phyloP scores from a whole-genome alignment of 257 asterid genomes.

The Ligustrum vulgare region DNA sequence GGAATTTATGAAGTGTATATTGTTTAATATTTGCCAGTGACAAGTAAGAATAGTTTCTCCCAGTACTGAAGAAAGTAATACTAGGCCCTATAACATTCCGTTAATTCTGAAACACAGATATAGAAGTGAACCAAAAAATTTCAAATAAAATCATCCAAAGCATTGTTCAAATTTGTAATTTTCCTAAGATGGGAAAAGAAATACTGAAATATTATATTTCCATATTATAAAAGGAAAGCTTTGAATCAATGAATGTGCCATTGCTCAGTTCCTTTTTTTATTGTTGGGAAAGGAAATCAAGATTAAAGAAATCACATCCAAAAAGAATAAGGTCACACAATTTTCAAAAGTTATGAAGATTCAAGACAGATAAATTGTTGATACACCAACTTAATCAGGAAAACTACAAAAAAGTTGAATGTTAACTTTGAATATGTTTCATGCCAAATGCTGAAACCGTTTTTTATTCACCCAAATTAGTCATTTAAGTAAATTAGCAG shows the following conservation, averaged over 20 bases:
- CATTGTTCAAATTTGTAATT: slow-evolving; percentile 1
- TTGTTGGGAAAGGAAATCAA: neutral
- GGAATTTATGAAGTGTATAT: neutral
- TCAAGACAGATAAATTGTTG: neutral
- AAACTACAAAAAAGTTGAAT: neutral
- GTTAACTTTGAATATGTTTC: neutral
- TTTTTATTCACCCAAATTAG: neutral
- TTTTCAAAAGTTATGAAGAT: neutral
- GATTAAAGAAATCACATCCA: neutral
- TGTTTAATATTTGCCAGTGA: slow-evolving; percentile 1
- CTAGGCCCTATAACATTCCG: neutral
- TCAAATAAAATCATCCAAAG: neutral
- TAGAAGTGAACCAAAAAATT: slow-evolving; percentile 1
- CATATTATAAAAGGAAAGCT: slow-evolving; percentile 1
- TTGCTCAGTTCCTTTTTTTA: neutral
- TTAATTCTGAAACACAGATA: slow-evolving; percentile 6
- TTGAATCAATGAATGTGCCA: slow-evolving; percentile 3
- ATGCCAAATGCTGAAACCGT: neutral
- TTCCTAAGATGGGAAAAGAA: slow-evolving; percentile 18
- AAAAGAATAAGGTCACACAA: neutral
- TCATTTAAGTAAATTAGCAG: neutral
- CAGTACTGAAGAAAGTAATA: neutral
- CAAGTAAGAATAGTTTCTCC: slow-evolving; percentile 13
- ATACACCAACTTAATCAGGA: neutral
- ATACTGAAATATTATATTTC: neutral